These are phyloP conservation scores for Chionographis japonica DNA, from an alignment of 106 monocot genomes.

Conservation along the genomic window DNA sequence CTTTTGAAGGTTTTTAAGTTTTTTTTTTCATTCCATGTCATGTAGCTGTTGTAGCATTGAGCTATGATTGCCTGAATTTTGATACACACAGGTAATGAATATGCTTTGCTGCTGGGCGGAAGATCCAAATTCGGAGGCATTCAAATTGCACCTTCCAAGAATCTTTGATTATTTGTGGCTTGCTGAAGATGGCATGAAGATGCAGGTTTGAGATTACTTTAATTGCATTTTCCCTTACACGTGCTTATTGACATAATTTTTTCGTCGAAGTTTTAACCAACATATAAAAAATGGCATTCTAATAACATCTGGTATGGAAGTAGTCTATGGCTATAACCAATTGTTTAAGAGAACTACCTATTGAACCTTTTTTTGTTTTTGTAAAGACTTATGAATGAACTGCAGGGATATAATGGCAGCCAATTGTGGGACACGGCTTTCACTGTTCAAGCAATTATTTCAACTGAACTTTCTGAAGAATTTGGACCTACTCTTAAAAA, in stretches of 20 bases:
- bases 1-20: no score
- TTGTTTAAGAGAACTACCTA: not conserved
- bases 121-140: constrained; percentile 86
- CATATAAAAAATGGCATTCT: no score
- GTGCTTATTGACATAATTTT: no score
- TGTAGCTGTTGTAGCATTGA: not conserved
- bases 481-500: constrained; percentile 53
- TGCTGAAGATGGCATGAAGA: constrained; percentile 99
- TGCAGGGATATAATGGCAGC: constrained; percentile 78
- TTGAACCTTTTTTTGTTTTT: not conserved
- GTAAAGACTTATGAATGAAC: not conserved
- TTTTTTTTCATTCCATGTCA: not conserved
- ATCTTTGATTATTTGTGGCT: constrained; percentile 85
- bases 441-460: constrained; percentile 73
- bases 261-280: no score
- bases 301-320: no score
- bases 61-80: constrained; percentile 7
- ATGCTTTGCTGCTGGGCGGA: constrained; percentile 98
- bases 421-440: constrained; percentile 92
- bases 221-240: no score
- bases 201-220: constrained; percentile 54
- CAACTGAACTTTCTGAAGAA: constrained; percentile 60
- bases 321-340: no score
- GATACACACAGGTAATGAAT: constrained; percentile 44
- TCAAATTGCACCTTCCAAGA: constrained; percentile 83